A percentile compares a stretch with the other conserved stretches of the same genome.
Conservation (phyloP, 2,329 filamentous ascomycete genomes). For the Orbilia javanica region DNA sequence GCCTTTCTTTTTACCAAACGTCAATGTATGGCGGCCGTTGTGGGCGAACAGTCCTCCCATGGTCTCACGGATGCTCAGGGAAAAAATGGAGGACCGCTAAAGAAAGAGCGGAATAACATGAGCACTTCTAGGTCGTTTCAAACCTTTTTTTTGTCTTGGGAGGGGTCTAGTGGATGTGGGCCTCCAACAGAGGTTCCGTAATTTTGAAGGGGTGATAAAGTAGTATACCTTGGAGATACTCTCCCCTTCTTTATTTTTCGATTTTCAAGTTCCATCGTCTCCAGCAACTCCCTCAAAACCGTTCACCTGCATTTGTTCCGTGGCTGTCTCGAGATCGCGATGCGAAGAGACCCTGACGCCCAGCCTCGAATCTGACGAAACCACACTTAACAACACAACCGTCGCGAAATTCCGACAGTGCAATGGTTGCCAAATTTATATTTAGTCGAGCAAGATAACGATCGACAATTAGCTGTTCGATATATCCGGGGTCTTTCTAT, state of each 20-base stretch:
- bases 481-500: too few species aligned
- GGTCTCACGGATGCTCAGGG: slow-evolving; percentile 16
- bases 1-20: background rate
- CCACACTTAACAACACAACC: slow-evolving; percentile 24
- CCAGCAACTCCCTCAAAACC: background rate
- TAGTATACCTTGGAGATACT: background rate
- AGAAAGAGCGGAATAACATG: slow-evolving; percentile 16
- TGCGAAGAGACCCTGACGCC: background rate
- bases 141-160: background rate
- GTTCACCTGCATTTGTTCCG: background rate
- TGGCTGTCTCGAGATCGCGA: slow-evolving; percentile 21
- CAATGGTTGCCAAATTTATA: too few species aligned
- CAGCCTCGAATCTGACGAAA: background rate
- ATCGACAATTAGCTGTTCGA: too few species aligned
- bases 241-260: background rate
- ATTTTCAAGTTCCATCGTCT: background rate
- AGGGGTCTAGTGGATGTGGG: background rate
- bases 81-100: slow-evolving; percentile 9
- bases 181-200: slow-evolving; percentile 20
- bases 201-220: background rate
- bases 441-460: too few species aligned
- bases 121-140: background rate
- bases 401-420: slow-evolving; percentile 49
- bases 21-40: background rate
- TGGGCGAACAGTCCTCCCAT: slow-evolving; percentile 7